Conservation (phyloP, 768 basidiomycete genomes). For the Panaeolus papilionaceus region DNA sequence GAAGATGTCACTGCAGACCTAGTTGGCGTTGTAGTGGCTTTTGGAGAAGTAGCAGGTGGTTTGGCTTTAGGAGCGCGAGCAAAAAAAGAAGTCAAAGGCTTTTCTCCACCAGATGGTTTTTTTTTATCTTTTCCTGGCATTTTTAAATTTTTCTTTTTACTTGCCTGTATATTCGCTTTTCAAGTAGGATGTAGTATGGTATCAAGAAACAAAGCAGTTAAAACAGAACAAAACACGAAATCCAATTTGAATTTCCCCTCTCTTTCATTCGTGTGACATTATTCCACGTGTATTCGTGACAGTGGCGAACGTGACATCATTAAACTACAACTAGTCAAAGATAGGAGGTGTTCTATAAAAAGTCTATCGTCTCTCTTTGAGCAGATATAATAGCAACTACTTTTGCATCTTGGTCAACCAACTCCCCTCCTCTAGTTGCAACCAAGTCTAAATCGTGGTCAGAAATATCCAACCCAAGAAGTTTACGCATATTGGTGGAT, state of each 20-base stretch:
- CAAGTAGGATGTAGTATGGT: neutral
- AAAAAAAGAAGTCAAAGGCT: slow-evolving; percentile 10
- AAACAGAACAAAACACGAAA: neutral
- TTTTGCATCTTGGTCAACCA: slow-evolving; percentile 51
- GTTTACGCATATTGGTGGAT: slow-evolving; percentile 50
- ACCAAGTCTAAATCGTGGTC: slow-evolving; percentile 57
- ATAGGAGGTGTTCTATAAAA: neutral
- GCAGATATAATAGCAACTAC: slow-evolving; percentile 63
- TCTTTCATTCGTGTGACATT: neutral
- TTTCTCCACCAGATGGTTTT: neutral
- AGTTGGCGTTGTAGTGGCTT: neutral
- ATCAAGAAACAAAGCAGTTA: neutral
- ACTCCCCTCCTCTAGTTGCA: slow-evolving; percentile 58
- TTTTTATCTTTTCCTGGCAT: slow-evolving; percentile 10
- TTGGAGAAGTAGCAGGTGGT: neutral
- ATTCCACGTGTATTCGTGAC: neutral
- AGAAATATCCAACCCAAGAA: slow-evolving; percentile 42
- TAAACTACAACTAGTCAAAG: neutral
- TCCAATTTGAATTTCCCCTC: neutral
- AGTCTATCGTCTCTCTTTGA: slow-evolving; percentile 29
- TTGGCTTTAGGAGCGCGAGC: slow-evolving; percentile 2
- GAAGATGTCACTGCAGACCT: neutral
- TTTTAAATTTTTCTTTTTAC: neutral
- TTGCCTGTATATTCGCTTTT: neutral
- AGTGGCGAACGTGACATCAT: neutral